These are phyloP conservation scores for Tremella fuciformis DNA, from an alignment of 768 basidiomycete genomes.

Conservation along the genomic window DNA sequence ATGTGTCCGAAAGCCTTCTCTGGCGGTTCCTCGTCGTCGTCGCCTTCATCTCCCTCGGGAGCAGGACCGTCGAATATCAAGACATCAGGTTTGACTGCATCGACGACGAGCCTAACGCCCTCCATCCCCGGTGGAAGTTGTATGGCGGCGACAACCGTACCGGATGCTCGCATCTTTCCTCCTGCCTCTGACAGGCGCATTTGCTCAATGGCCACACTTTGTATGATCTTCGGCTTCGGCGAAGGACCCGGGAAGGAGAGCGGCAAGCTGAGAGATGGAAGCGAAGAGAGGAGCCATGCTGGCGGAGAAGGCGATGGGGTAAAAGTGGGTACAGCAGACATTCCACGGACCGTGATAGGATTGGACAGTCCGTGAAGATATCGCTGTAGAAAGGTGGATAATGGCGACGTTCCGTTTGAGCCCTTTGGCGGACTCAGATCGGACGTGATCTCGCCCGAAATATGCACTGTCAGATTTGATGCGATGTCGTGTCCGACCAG, in stretches of 20 bases:
- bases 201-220: conserved; percentile 45
- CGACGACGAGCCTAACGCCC: conserved; percentile 60
- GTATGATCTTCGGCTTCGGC: conserved; percentile 44
- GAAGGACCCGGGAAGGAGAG: conserved; percentile 46
- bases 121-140: conserved; percentile 66
- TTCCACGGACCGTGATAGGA: conserved; percentile 41
- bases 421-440: conserved; percentile 17
- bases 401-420: conserved; percentile 11
- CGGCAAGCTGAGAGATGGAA: conserved; percentile 28
- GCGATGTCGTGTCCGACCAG: conserved; percentile 26
- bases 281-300: conserved; percentile 34
- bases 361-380: conserved; percentile 46
- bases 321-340: conserved; percentile 27
- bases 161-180: conserved; percentile 46
- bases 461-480: background rate
- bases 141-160: conserved; percentile 43
- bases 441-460: conserved; percentile 28
- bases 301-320: conserved; percentile 28
- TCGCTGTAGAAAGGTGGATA: conserved; percentile 44
- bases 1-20: conserved; percentile 52
- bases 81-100: conserved; percentile 54
- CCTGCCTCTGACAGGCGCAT: conserved; percentile 45
- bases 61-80: conserved; percentile 46
- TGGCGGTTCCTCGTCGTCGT: conserved; percentile 52
- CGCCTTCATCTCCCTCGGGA: conserved; percentile 60